Percentiles rank a stretch among this genome's conserved stretches.
These are phyloP conservation scores for Metarhizium sp. DNA, from an alignment of 2,329 filamentous ascomycete genomes.

Conservation along the genomic window DNA sequence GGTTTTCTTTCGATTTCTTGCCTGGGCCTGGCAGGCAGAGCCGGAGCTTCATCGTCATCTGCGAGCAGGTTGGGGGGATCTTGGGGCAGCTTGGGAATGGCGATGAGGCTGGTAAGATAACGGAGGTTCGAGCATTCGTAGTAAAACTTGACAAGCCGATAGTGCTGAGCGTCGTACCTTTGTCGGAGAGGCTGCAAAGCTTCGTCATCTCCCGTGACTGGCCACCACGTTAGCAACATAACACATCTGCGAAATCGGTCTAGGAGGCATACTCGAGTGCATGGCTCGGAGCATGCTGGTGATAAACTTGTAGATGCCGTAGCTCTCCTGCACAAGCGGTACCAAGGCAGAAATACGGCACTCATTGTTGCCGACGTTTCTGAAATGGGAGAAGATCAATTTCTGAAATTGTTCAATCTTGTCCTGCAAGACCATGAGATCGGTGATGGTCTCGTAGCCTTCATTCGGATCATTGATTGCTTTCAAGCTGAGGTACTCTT, in stretches of 20 bases:
- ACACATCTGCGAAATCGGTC: neutral
- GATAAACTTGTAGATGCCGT: slow-evolving; percentile 98
- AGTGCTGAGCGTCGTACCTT: slow-evolving; percentile 91
- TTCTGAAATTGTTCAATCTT: slow-evolving; percentile 99
- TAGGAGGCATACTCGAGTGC: slow-evolving; percentile 65
- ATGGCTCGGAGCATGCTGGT: slow-evolving; percentile 98
- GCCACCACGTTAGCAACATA: slow-evolving; percentile 11
- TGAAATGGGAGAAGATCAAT: slow-evolving; percentile 94
- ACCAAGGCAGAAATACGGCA: slow-evolving; percentile 92
- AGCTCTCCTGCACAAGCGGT: slow-evolving; percentile 91
- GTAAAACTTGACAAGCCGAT: slow-evolving; percentile 94
- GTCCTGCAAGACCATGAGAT: slow-evolving; percentile 93
- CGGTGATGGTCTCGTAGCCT: slow-evolving; percentile 91
- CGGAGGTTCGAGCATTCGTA: slow-evolving; percentile 98
- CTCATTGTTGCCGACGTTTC: slow-evolving; percentile 85
- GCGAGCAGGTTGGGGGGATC: slow-evolving; percentile 83
- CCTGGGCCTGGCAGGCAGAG: slow-evolving; percentile 71
- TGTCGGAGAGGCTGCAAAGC: slow-evolving; percentile 79
- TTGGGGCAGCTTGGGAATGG: slow-evolving; percentile 88
- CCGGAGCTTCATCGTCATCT: slow-evolving; percentile 76
- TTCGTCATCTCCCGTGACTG: slow-evolving; percentile 86
- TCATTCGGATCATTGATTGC: slow-evolving; percentile 98
- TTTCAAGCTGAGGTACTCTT: slow-evolving; percentile 97
- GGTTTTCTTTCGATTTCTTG: slow-evolving; percentile 61
- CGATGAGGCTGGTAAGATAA: slow-evolving; percentile 93